A percentile compares a stretch with the other conserved stretches of the same genome.
These are phyloP conservation scores for Coniochaeta ligniaria DNA, from an alignment of 2,329 filamentous ascomycete genomes.

Conservation along the genomic window DNA sequence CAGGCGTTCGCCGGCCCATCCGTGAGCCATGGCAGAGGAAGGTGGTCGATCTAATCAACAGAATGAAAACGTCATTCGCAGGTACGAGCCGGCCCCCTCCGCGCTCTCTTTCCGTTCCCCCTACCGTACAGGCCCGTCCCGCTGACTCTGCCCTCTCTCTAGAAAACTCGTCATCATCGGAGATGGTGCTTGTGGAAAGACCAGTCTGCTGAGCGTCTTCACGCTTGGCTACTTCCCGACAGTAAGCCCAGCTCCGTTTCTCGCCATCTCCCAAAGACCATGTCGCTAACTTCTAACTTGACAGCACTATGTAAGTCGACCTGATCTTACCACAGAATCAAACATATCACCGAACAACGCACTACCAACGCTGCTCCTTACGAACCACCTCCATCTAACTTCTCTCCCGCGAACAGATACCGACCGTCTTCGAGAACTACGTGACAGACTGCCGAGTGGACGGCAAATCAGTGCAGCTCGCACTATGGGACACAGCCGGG, in stretches of 20 bases:
- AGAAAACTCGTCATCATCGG: conserved; percentile 97
- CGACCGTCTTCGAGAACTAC: conserved; percentile 98
- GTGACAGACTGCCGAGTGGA: conserved; percentile 98
- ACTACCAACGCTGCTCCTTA: not conserved
- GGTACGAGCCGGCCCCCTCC: conserved; percentile 14
- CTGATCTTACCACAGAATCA: not conserved
- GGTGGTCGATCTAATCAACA: conserved; percentile 11
- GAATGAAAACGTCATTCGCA: conserved; percentile 29
- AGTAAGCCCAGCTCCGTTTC: conserved; percentile 48
- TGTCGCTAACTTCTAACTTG: conserved; percentile 1
- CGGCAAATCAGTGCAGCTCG: conserved; percentile 96
- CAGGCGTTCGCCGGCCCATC: conserved; percentile 4
- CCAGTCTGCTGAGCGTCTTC: conserved; percentile 93
- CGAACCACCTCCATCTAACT: not conserved
- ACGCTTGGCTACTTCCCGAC: conserved; percentile 97
- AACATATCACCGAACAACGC: not conserved
- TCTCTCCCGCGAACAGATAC: conserved; percentile 52
- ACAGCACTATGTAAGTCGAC: conserved; percentile 51
- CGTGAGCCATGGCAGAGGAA: conserved; percentile 20
- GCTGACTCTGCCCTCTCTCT: not conserved
- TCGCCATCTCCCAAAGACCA: not conserved
- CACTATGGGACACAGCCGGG: conserved; percentile 98
- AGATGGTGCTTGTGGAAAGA: conserved; percentile 97
- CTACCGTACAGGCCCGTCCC: not conserved
- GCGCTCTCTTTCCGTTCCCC: not conserved